A percentile compares a stretch with the other conserved stretches of the same genome.
Conservation (phyloP, 495 filamentous ascomycete species). For the Aspergillus leporis region DNA sequence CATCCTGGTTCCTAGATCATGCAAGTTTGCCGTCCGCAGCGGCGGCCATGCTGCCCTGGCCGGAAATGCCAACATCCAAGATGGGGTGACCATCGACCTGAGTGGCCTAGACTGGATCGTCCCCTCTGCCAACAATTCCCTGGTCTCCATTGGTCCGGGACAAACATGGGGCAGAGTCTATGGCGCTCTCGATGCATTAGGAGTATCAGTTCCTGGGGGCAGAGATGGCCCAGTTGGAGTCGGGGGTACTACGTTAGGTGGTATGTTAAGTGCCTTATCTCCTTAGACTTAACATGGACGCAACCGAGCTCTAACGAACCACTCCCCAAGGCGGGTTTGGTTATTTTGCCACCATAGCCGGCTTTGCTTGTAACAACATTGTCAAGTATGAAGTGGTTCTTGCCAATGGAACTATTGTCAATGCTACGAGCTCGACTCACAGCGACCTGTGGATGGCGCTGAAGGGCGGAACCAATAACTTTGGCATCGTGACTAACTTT, state of each 20-base stretch:
- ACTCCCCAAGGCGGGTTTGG: neutral
- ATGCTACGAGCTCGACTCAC: neutral
- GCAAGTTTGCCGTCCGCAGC: conserved; percentile 5
- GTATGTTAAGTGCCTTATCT: neutral
- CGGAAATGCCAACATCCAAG: neutral
- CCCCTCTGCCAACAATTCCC: neutral
- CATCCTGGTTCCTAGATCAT: neutral
- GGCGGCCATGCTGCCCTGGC: neutral
- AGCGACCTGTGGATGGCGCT: conserved; percentile 2
- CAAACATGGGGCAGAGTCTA: neutral
- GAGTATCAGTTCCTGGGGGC: neutral
- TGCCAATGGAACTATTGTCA: neutral
- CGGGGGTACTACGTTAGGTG: neutral
- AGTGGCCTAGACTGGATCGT: neutral
- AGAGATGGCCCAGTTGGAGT: neutral
- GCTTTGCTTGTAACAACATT: conserved; percentile 1
- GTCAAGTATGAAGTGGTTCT: conserved; percentile 2
- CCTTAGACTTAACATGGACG: neutral
- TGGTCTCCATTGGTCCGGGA: neutral
- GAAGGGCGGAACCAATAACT: conserved; percentile 5
- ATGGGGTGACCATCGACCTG: conserved; percentile 6
- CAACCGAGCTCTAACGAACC: neutral
- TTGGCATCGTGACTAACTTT: conserved; percentile 7
- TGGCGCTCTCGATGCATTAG: neutral
- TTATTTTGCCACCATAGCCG: neutral